These are phyloP conservation scores for Aspergillus sclerotialis DNA, from an alignment of 2,329 filamentous ascomycete species.

Conservation along the genomic window DNA sequence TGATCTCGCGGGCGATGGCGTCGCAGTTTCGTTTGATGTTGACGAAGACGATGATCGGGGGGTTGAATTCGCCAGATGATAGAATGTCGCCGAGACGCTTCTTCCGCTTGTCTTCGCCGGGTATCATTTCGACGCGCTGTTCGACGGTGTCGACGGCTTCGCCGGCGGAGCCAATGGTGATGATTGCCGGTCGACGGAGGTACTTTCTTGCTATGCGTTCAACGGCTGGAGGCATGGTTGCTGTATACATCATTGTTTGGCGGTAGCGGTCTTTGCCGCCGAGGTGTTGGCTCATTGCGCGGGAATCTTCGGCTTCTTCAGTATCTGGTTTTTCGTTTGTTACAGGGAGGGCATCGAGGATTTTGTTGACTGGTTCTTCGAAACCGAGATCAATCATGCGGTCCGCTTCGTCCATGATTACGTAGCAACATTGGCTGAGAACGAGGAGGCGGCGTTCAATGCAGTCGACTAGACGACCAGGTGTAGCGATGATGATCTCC, in stretches of 20 bases:
- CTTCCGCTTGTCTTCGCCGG: conserved; percentile 92
- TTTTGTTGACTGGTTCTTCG: conserved; percentile 95
- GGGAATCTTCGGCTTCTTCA: conserved; percentile 79
- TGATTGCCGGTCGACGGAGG: conserved; percentile 82
- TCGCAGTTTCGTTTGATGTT: conserved; percentile 99
- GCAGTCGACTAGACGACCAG: conserved; percentile 92
- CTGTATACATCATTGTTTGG: conserved; percentile 99
- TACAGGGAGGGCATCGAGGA: conserved; percentile 87
- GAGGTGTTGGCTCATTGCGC: conserved; percentile 75
- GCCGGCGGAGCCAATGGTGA: conserved; percentile 88
- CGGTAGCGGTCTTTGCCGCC: conserved; percentile 73
- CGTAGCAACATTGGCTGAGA: conserved; percentile 91
- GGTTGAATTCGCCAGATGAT: conserved; percentile 66
- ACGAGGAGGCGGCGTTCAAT: conserved; percentile 90
- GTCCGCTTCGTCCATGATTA: conserved; percentile 99
- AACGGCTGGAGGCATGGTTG: conserved; percentile 88
- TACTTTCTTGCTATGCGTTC: conserved; percentile 98
- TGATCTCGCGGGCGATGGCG: conserved; percentile 87
- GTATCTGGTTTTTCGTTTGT: conserved; percentile 91
- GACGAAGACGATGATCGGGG: conserved; percentile 98
- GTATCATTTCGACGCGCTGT: conserved; percentile 86
- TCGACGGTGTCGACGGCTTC: conserved; percentile 98
- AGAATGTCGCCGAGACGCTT: conserved; percentile 91
- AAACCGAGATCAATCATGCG: conserved; percentile 99
- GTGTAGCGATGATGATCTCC: conserved; percentile 97